Percentiles rank a stretch among this genome's conserved stretches.
These are phyloP conservation scores for Roridomyces roridus DNA, from an alignment of 768 basidiomycete genomes.

Conservation along the genomic window DNA sequence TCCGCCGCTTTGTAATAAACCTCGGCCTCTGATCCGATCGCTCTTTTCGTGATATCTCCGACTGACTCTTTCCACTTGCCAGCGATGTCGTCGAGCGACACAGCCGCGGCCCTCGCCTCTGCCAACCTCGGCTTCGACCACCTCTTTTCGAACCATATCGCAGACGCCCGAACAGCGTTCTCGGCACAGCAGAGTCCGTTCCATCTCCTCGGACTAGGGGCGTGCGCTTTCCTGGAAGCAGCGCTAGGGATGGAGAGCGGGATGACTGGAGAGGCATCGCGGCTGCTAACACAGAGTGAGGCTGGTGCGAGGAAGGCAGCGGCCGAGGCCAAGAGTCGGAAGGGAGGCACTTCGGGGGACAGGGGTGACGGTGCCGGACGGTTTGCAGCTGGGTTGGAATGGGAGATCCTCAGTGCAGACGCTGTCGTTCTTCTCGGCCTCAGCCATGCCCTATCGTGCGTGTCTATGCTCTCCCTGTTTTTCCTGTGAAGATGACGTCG, in stretches of 20 bases:
- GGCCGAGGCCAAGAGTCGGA: slow-evolving; percentile 11
- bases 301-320: slow-evolving; percentile 63
- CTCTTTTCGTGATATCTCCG: no score
- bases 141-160: slow-evolving; percentile 74
- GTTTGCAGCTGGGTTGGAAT: slow-evolving; percentile 72
- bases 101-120: slow-evolving; percentile 35
- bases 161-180: slow-evolving; percentile 58
- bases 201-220: slow-evolving; percentile 75
- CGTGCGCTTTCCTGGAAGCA: slow-evolving; percentile 77
- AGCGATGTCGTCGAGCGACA: no score
- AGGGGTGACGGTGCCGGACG: slow-evolving; percentile 35
- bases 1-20: no score
- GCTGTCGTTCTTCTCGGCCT: slow-evolving; percentile 73
- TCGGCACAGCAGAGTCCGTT: slow-evolving; percentile 63
- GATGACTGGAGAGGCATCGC: slow-evolving; percentile 68
- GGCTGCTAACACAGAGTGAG: slow-evolving; percentile 62
- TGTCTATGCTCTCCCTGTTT: slow-evolving; percentile 12
- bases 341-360: neutral
- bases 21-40: no score
- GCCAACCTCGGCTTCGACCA: slow-evolving; percentile 65
- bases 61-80: no score
- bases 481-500: slow-evolving; percentile 4
- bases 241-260: slow-evolving; percentile 81
- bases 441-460: slow-evolving; percentile 72
- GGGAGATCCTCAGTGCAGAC: slow-evolving; percentile 79